phyloP scores from a whole-genome alignment of 164 flowering plant genomes.

The Liquidambar formosana region DNA sequence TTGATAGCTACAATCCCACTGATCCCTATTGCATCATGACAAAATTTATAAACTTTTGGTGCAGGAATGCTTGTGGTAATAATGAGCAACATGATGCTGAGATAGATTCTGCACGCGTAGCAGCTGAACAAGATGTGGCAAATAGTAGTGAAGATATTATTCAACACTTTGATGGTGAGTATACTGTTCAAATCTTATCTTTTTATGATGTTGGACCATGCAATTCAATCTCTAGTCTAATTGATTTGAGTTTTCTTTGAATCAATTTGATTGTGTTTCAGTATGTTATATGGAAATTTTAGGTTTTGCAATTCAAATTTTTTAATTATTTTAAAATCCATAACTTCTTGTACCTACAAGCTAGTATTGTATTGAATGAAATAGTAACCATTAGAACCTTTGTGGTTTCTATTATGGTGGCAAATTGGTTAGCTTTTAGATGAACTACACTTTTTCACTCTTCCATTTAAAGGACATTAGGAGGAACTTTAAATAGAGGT shows the following conservation, averaged over 20 bases:
- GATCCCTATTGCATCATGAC: not conserved
- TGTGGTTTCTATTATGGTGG: no score
- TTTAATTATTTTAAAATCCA: no score
- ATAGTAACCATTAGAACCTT: no score
- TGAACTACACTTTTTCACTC: no score
- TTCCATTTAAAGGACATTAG: no score
- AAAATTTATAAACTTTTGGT: constrained; percentile 9
- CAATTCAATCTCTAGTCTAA: not conserved
- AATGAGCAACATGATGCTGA: constrained; percentile 73
- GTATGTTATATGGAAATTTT: no score
- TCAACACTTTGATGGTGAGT: constrained; percentile 62
- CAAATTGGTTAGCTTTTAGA: no score
- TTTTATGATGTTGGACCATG: not conserved
- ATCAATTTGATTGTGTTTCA: no score
- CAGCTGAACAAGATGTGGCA: constrained; percentile 67
- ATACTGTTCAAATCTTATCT: not conserved
- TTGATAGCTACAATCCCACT: not conserved
- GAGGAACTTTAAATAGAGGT: no score
- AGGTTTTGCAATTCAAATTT: no score
- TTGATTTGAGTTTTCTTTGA: not conserved
- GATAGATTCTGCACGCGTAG: constrained; percentile 51
- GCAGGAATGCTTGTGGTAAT: constrained; percentile 55
- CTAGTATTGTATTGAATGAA: no score
- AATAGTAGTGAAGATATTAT: constrained; percentile 50
- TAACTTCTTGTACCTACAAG: no score